A percentile compares a stretch with the other conserved stretches of the same genome.
phyloP scores from a whole-genome alignment of 306 rosid species.

The Vicia sativa region DNA sequence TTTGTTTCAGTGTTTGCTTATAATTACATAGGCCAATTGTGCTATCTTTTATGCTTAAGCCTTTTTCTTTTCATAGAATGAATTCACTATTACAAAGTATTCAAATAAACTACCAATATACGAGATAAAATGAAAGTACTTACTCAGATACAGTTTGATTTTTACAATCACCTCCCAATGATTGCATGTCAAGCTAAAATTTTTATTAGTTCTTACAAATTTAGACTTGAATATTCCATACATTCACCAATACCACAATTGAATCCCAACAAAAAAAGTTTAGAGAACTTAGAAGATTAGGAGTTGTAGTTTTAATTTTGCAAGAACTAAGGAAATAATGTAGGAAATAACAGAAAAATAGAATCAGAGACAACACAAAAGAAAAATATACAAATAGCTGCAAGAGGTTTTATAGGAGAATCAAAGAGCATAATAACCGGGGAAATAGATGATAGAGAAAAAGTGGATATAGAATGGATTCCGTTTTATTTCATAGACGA shows the following conservation, averaged over 20 bases:
- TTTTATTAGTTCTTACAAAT: not conserved
- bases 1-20: not conserved
- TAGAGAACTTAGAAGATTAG: not conserved
- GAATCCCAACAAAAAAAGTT: not conserved
- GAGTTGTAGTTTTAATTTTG: not conserved
- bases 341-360: not conserved
- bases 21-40: not conserved
- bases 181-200: not conserved
- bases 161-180: too few species aligned
- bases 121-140: not conserved
- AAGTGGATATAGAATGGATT: not conserved
- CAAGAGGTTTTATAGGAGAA: not conserved
- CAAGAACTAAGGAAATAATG: not conserved
- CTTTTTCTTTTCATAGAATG: constrained; percentile 5
- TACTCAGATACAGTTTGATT: not conserved
- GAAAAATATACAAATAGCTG: not conserved
- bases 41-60: not conserved
- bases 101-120: not conserved
- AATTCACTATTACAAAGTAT: not conserved
- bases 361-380: not conserved
- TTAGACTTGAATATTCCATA: not conserved
- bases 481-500: not conserved
- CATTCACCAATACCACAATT: not conserved
- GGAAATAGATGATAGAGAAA: not conserved
- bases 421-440: not conserved